phyloP scores from a whole-genome alignment of 306 rosid genomes.

The Alnus rubra region DNA sequence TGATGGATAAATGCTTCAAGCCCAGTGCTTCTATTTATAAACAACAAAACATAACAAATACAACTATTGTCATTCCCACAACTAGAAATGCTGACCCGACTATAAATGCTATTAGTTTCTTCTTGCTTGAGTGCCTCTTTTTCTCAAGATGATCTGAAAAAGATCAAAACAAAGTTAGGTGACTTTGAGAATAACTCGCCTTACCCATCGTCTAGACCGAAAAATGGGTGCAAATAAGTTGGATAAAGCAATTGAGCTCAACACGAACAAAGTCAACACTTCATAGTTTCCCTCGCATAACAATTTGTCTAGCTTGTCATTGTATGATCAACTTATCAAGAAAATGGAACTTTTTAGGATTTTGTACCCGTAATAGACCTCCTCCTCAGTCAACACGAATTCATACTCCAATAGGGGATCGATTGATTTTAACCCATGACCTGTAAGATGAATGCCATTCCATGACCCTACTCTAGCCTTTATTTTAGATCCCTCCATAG shows the following conservation, averaged over 20 bases:
- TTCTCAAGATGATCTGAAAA: not conserved
- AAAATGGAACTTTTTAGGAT: not conserved
- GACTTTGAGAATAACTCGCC: not conserved
- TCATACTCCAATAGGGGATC: not conserved
- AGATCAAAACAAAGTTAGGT: not conserved
- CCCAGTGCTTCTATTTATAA: too few relatives aligned
- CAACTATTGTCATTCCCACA: not conserved
- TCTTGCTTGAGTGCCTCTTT: not conserved
- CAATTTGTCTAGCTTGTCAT: too few relatives aligned
- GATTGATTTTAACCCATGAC: not conserved
- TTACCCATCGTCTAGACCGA: too few relatives aligned
- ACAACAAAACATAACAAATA: too few relatives aligned
- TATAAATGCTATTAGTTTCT: not conserved
- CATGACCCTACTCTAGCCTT: not conserved
- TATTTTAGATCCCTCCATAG: not conserved
- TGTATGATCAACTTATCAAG: too few relatives aligned
- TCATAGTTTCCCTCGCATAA: too few relatives aligned
- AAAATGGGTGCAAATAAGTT: not conserved
- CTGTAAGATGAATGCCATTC: not conserved
- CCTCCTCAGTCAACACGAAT: slow-evolving; percentile 17
- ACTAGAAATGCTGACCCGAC: not conserved
- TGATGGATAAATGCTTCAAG: too few relatives aligned
- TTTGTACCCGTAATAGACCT: slow-evolving; percentile 6
- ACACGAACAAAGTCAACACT: not conserved
- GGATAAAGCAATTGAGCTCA: not conserved